A percentile compares a stretch with the other conserved stretches of the same genome.
These are phyloP conservation scores for Tetracladium setigerum DNA, from an alignment of 495 filamentous ascomycete genomes.

Conservation along the genomic window DNA sequence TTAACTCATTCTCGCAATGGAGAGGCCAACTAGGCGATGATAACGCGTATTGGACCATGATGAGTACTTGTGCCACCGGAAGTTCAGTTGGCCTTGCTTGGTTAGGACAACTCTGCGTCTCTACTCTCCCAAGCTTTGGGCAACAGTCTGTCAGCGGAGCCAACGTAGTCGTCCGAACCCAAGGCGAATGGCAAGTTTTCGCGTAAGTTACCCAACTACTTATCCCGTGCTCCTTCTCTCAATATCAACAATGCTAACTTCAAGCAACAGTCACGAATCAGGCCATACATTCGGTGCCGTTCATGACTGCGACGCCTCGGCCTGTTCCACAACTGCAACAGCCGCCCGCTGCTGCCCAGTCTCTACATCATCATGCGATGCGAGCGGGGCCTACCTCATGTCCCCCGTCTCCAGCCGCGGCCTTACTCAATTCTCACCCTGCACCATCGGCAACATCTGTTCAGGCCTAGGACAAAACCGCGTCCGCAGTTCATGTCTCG, in stretches of 20 bases:
- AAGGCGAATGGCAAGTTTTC: constrained; percentile 91
- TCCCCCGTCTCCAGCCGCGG: constrained; percentile 73
- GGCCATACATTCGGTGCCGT: constrained; percentile 96
- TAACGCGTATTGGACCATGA: constrained; percentile 89
- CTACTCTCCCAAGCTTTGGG: constrained; percentile 40
- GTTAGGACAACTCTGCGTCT: constrained; percentile 80
- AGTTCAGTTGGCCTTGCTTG: constrained; percentile 89
- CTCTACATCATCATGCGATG: constrained; percentile 60
- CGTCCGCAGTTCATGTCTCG: constrained; percentile 69
- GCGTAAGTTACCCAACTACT: constrained; percentile 30
- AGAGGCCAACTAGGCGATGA: constrained; percentile 60
- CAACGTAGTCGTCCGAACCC: constrained; percentile 82
- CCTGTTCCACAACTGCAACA: constrained; percentile 51
- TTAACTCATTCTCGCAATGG: constrained; percentile 88
- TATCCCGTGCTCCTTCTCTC: no score
- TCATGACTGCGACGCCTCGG: constrained; percentile 70
- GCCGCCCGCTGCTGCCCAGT: constrained; percentile 81
- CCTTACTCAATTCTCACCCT: constrained; percentile 76
- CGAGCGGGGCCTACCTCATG: constrained; percentile 79
- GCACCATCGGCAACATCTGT: constrained; percentile 90
- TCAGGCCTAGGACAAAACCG: constrained; percentile 77
- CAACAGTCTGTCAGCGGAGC: constrained; percentile 70
- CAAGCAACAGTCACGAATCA: constrained; percentile 55
- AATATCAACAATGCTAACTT: no score
- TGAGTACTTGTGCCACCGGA: constrained; percentile 79